These are phyloP conservation scores for Hura crepitans DNA, from an alignment of 441 rosid species.

Conservation along the genomic window DNA sequence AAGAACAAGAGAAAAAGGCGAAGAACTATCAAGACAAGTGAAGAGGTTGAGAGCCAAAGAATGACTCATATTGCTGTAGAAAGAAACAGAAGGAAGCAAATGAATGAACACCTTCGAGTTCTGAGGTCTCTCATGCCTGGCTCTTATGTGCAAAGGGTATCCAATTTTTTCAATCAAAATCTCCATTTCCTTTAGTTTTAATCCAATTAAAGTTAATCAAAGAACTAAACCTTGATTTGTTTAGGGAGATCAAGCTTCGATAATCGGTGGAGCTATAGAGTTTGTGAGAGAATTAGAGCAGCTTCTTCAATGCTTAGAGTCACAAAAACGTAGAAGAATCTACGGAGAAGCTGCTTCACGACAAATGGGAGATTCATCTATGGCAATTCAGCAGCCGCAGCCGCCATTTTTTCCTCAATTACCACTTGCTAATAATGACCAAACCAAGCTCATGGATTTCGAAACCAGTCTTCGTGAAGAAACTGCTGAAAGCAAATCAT, in stretches of 20 bases:
- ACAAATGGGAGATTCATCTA: conserved; percentile 40
- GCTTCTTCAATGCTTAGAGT: conserved; percentile 73
- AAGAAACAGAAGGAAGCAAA: conserved; percentile 81
- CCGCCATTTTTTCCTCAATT: conserved; percentile 37
- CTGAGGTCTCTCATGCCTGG: conserved; percentile 89
- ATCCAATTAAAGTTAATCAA: neutral
- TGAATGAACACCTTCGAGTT: conserved; percentile 89
- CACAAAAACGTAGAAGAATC: conserved; percentile 63
- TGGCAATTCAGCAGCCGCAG: conserved; percentile 30
- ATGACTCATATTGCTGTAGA: conserved; percentile 94
- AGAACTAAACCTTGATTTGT: no score
- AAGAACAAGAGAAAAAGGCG: conserved; percentile 80
- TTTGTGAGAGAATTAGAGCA: conserved; percentile 78
- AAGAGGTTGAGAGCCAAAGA: conserved; percentile 88
- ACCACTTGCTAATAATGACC: conserved; percentile 33
- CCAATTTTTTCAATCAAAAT: neutral
- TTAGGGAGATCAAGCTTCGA: conserved; percentile 80
- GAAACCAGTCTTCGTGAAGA: conserved; percentile 55
- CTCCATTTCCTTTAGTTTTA: neutral
- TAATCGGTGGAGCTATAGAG: conserved; percentile 72
- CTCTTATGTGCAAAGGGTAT: conserved; percentile 85
- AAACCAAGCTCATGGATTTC: conserved; percentile 35
- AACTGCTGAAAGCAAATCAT: conserved; percentile 77
- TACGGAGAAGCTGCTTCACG: conserved; percentile 41
- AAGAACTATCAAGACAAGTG: conserved; percentile 66